Evolutionary conservation across 257 asterid species (phyloP), one percentile per base, ranked within the genome.

Genomic region (Pogostemon cablin): DNA sequence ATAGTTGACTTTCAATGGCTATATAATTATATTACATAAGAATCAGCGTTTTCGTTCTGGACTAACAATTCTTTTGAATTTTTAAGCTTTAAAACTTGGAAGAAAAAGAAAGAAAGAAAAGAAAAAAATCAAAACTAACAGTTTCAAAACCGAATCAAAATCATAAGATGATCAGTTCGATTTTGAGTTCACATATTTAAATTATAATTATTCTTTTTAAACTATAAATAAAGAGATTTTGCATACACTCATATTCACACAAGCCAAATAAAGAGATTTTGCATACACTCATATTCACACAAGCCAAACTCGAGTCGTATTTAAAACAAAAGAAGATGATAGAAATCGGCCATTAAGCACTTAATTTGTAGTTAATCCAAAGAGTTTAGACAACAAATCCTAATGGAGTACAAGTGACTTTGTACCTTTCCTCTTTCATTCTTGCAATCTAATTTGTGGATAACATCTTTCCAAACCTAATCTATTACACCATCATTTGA

Each of bases 391-490:
- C 85, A 72, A 71, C 72, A 62, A 62, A 76, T 76, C 74, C 15
- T 60, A 61, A 66, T 72, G 60, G 9, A 53, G 6, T 7, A 37
- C 59, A 34, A 71, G 69, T 68, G 70, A 48, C 49, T 78, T 85
- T 80, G 83, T 79, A 84, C 72, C 79, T 46, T 75, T 75, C 80
- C 71, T 53, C 75, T 73, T 73, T 69, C 42, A 12, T 34, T 40
- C 49, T 41, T 6, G 54, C 6, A 54, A 17, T 60, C 73, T 66
- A 25, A 25, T 75, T 69, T 76, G 84, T 87, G 85, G 90, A 76
- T 65, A 66, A 76, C 65, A 81, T 78, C 47, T 62, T 66, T 67
- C 75, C 62, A 46, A 5, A 68, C 90, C 90, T 81, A 87, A 87
- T 73, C 68, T 54, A 69, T 68, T 78, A 73, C 72, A 54, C 44